Conservation (phyloP, 75 land plant species). For the Larix kaempferi region DNA sequence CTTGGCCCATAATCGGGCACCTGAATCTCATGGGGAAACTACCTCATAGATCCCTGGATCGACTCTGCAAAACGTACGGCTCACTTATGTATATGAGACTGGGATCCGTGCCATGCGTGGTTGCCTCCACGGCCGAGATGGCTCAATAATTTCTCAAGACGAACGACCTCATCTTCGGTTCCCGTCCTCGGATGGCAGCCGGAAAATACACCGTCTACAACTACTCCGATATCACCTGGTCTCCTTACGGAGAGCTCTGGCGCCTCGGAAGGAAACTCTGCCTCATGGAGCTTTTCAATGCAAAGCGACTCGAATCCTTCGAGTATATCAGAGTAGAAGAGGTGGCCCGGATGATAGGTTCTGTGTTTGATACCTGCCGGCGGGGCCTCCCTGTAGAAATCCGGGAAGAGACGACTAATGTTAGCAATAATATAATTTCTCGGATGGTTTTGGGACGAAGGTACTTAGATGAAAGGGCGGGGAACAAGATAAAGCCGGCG, state of each 20-base stretch:
- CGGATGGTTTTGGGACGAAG: background rate
- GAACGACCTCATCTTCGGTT: slow-evolving; percentile 28
- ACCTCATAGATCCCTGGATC: background rate
- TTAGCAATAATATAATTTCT: background rate
- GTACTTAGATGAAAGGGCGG: background rate
- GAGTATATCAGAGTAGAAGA: background rate
- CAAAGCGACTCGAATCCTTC: slow-evolving; percentile 19
- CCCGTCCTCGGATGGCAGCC: slow-evolving; percentile 6
- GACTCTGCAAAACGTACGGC: background rate
- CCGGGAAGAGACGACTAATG: background rate
- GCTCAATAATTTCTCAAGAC: slow-evolving; percentile 27
- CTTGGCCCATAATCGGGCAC: slow-evolving; percentile 5
- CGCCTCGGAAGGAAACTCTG: slow-evolving; percentile 32
- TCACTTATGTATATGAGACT: slow-evolving; percentile 6
- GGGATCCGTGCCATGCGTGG: slow-evolving; percentile 13
- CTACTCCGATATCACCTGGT: slow-evolving; percentile 22
- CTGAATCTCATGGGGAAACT: background rate
- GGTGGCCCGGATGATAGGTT: background rate
- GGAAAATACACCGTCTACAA: slow-evolving; percentile 15
- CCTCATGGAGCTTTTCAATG: slow-evolving; percentile 36
- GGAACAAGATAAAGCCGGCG: background rate
- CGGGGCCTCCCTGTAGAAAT: background rate
- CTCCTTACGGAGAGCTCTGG: slow-evolving; percentile 36
- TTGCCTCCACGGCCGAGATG: slow-evolving; percentile 21
- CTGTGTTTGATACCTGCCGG: background rate